Percentiles rank a stretch among this genome's conserved stretches.
Conservation (phyloP, 352 stramenopile species). For the Globisporangium iwayamae region DNA sequence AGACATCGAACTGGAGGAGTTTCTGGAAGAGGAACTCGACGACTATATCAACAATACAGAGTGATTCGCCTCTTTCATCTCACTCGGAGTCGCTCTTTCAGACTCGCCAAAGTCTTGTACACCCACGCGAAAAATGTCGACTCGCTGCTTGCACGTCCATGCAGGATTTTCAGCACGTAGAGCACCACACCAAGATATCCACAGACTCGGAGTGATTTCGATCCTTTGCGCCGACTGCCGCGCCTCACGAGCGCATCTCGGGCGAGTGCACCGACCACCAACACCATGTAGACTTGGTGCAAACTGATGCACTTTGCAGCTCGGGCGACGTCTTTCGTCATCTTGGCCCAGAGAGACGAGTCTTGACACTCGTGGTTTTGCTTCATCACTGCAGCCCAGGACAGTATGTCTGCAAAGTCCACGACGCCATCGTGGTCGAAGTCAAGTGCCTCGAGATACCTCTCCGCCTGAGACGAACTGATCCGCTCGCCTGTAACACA, state of each 20-base stretch:
- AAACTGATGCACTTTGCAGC: constrained; percentile 16
- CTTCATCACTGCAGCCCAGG: constrained; percentile 75
- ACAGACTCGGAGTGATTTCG: constrained; percentile 12
- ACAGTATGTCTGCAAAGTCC: constrained; percentile 76
- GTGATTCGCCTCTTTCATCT: background rate
- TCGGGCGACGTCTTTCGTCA: background rate
- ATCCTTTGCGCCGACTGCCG: background rate
- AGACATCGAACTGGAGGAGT: constrained; percentile 56
- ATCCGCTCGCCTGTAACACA: constrained; percentile 49
- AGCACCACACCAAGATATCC: constrained; percentile 16
- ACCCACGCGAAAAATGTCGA: background rate
- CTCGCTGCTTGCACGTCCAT: background rate
- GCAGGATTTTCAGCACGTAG: constrained; percentile 25
- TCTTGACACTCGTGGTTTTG: constrained; percentile 32
- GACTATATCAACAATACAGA: constrained; percentile 9
- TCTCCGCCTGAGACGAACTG: constrained; percentile 35
- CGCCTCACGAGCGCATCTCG: constrained; percentile 10
- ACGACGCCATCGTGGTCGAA: constrained; percentile 70
- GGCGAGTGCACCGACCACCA: constrained; percentile 20
- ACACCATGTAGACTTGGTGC: constrained; percentile 25
- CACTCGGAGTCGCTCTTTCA: constrained; percentile 4
- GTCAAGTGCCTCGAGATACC: constrained; percentile 69
- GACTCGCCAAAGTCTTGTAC: background rate
- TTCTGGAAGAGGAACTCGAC: constrained; percentile 49
- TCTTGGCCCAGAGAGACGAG: background rate